Evolutionary conservation across 2,329 filamentous ascomycete genomes (phyloP), one percentile per base, ranked within the genome.

Genomic region (Pseudogymnoascus sp.): DNA sequence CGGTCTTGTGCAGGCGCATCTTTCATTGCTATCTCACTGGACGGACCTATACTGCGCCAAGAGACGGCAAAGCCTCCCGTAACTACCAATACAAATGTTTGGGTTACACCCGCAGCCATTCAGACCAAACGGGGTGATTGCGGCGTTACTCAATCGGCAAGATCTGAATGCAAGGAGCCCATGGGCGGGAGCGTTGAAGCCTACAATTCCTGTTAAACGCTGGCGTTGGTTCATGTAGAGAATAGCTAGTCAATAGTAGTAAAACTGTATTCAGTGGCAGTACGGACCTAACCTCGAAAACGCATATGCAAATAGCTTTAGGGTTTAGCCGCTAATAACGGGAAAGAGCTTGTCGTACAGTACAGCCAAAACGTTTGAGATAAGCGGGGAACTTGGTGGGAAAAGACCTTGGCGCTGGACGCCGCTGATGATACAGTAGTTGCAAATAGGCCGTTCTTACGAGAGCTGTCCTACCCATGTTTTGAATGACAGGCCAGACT

Each of bases 351-450:
- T 54, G 47, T 31, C 29, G 7, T 31, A 31, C 14, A 31, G 47
- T 12, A 31, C 47, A 54, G 47, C 26, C 47, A 31, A 54, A 54
- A 31, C 14, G 21, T 5, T 4, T 4, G 47, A 12, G 8, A 18
- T 54, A 54, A 54, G 47, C 47, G 47, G 47, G 47, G 47, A 54
- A 54, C 10, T 31, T 31, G 47, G 47, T 16, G 47, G 47, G 47
- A 7, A 18, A 31, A 54, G 26, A 18, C 8, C 47, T 54, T 31
- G 47, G 47, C 45, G 6, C n/a, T 16, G 47, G 26, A 31, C 47
- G 47, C 26, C 47, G 47, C 47, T 31, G 47, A 54, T 31, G 47
- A 31, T 54, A n/a, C n/a, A n/a, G n/a, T n/a, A 18, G 26, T 7
- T 54, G 26, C 10, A 16, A 31, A 54, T 54, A 54, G 1, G 14